Base-by-base conservation (phyloP, 2,329 filamentous ascomycete species). In the Calonectria pauciramosa region DNA sequence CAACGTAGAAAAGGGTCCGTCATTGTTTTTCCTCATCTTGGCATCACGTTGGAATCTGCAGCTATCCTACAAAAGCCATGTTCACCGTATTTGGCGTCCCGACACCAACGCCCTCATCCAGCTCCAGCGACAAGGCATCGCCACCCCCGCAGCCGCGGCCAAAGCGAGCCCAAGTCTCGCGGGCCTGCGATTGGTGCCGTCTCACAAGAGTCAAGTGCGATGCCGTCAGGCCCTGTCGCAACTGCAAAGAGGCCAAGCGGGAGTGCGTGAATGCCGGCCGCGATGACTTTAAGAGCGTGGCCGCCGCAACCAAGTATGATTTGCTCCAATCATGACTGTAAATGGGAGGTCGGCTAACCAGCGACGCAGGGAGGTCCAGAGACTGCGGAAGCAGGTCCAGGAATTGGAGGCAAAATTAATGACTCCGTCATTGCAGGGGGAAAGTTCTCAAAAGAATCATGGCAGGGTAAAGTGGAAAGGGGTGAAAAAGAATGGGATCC, bases 151-250 rank as follows among this genome's bases (percentile, higher is more conserved):
- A 81, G 67, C 77, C 76, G 52, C 80, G 80, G 44, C 73, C 79
- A n/a, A 82, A 82, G 68, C 75, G 82, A 54, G 80, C 77, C 41
- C 82, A 82, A 20, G 82, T 83, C 68, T 80, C 82, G 3, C 74
- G 82, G 4, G 82, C 82, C 10, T 83, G 82, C 65, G 82, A 82
- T 70, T 82, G 81, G 81, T 83, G 82, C 75, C 82, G 81, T 14
- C 76, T 82, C 23, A 78, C 77, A 7, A 76, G 82, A 32, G 79
- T 82, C 54, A 83, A 82, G 34, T 83, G 82, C 68, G 82, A 83
- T 66, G 77, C 79, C 8, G 76, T 78, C 3, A 49, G 80, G n/a
- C 81, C 81, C 2, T 82, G 81, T 74, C 73, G 77, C 13, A 81
- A 77, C 32, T 81, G 80, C 68, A 81, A 78, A 23, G 75, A 80